Conservation (phyloP, 257 asterid species). For the Phtheirospermum japonicum region DNA sequence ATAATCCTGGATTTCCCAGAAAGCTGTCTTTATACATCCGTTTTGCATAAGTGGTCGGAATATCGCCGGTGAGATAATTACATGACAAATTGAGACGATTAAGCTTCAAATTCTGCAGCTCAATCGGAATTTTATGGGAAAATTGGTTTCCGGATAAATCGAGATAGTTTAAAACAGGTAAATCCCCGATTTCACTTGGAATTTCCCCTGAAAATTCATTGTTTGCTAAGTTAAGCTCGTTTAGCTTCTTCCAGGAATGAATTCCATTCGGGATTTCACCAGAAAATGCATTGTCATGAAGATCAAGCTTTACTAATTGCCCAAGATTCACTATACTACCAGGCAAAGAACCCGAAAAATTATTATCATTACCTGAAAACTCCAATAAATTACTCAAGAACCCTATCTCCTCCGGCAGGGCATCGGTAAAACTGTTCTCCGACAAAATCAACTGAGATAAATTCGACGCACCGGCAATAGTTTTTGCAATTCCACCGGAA, state of each 20-base stretch:
- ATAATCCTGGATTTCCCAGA: slow-evolving; percentile 66
- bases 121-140: slow-evolving; percentile 57
- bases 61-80: slow-evolving; percentile 63
- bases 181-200: slow-evolving; percentile 61
- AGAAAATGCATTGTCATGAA: slow-evolving; percentile 57
- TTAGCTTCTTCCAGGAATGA: slow-evolving; percentile 67
- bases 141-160: slow-evolving; percentile 67
- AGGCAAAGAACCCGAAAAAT: slow-evolving; percentile 67
- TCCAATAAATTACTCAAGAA: slow-evolving; percentile 55
- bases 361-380: slow-evolving; percentile 55
- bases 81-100: slow-evolving; percentile 73
- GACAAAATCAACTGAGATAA: slow-evolving; percentile 66
- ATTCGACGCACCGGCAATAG: slow-evolving; percentile 65
- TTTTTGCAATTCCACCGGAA: slow-evolving; percentile 66
- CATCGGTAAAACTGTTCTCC: slow-evolving; percentile 59
- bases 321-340: slow-evolving; percentile 57
- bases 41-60: slow-evolving; percentile 66
- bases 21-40: slow-evolving; percentile 63
- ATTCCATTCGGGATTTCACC: slow-evolving; percentile 60
- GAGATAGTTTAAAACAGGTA: slow-evolving; percentile 70
- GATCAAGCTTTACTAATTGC: slow-evolving; percentile 82
- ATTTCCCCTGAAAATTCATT: slow-evolving; percentile 63
- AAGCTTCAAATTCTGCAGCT: slow-evolving; percentile 76
- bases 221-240: slow-evolving; percentile 71
- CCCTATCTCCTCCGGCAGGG: slow-evolving; percentile 71